A percentile compares a stretch with the other conserved stretches of the same genome.
These are phyloP conservation scores for Furcasterigmium furcatum DNA, from an alignment of 2,329 filamentous ascomycete genomes.

Conservation along the genomic window DNA sequence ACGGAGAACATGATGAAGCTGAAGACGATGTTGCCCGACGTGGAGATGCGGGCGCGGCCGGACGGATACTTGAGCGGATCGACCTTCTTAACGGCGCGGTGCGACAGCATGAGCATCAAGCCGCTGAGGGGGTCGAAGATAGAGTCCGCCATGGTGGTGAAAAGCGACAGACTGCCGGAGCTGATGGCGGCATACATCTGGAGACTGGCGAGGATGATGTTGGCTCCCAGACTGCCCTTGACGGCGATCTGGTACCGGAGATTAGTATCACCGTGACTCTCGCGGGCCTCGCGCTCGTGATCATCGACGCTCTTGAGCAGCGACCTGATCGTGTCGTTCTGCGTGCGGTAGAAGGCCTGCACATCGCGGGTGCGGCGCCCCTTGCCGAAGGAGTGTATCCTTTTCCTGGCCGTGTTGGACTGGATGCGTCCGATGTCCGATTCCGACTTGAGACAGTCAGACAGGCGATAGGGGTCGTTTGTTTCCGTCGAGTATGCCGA, in stretches of 20 bases:
- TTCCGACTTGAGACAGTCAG: constrained; percentile 71
- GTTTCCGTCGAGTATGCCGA: constrained; percentile 8
- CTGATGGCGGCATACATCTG: constrained; percentile 87
- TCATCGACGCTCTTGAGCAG: constrained; percentile 92
- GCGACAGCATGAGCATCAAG: constrained; percentile 78
- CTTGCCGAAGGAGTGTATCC: constrained; percentile 29
- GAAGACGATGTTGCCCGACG: constrained; percentile 92
- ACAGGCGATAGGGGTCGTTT: constrained; percentile 79
- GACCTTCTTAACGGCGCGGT: constrained; percentile 83
- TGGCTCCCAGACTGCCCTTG: constrained; percentile 71
- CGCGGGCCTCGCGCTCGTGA: constrained; percentile 76
- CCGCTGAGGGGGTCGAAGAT: constrained; percentile 93
- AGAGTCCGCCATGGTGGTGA: constrained; percentile 95
- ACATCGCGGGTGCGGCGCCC: constrained; percentile 43
- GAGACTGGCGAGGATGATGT: constrained; percentile 72
- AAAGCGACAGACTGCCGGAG: constrained; percentile 88
- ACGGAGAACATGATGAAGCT: constrained; percentile 95
- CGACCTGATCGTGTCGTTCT: constrained; percentile 92
- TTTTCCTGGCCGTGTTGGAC: constrained; percentile 77
- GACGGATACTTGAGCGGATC: constrained; percentile 85
- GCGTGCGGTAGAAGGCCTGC: constrained; percentile 79
- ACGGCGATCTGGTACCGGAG: constrained; percentile 68
- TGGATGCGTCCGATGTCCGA: constrained; percentile 74
- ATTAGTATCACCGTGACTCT: constrained; percentile 78
- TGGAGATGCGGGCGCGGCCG: constrained; percentile 92